A percentile compares a stretch with the other conserved stretches of the same genome.
Conservation (phyloP, 768 basidiomycete species). For the Boletus tylopilopsis region DNA sequence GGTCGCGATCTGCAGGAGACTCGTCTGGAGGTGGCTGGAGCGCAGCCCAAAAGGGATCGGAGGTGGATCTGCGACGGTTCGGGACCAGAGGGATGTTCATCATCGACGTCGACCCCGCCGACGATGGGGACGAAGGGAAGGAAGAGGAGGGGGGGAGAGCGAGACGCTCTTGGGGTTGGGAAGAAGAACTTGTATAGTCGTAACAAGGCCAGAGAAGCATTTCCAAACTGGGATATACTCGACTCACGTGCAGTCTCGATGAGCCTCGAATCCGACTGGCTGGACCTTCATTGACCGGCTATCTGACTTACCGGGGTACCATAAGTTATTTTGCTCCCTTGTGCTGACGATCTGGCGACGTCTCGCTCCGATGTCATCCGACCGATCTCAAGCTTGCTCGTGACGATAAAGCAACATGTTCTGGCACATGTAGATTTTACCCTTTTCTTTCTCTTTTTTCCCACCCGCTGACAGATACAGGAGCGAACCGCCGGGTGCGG, state of each 20-base stretch:
- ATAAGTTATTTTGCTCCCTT: too few species aligned
- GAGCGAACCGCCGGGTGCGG: background rate
- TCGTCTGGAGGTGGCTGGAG: constrained; percentile 72
- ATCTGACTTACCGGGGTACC: too few species aligned
- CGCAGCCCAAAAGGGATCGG: constrained; percentile 68
- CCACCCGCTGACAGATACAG: background rate
- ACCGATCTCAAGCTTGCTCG: too few species aligned
- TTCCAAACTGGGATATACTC: constrained; percentile 23
- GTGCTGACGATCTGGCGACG: too few species aligned
- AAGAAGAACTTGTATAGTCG: constrained; percentile 16
- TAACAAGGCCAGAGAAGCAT: constrained; percentile 22
- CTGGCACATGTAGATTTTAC: background rate
- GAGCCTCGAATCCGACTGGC: background rate
- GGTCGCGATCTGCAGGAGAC: constrained; percentile 61
- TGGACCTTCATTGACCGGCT: background rate
- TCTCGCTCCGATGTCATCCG: too few species aligned
- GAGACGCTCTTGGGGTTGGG: constrained; percentile 18
- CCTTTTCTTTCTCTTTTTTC: background rate
- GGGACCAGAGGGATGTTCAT: constrained; percentile 31
- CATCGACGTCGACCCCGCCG: constrained; percentile 4
- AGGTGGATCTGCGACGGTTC: constrained; percentile 44
- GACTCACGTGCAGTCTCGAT: constrained; percentile 16
- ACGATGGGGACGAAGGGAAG: background rate
- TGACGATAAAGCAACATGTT: too few species aligned
- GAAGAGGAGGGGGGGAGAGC: constrained; percentile 5